These are phyloP conservation scores for Plasmodiophora brassicae DNA, from an alignment of 208 protist species.

Conservation along the genomic window DNA sequence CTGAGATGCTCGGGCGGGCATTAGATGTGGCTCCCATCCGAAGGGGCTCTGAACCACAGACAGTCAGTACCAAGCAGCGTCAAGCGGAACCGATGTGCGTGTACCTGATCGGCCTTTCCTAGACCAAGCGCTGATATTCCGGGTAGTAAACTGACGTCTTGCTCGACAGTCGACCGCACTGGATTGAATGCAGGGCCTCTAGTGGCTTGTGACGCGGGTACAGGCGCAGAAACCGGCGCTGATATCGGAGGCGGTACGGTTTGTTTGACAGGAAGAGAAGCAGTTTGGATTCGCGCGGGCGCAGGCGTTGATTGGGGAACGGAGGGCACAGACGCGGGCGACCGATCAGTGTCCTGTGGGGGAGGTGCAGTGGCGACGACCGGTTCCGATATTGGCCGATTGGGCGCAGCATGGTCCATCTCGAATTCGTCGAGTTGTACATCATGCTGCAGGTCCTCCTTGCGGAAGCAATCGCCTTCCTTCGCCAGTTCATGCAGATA, in stretches of 20 bases:
- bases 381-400: neutral
- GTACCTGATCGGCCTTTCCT: neutral
- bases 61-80: too few relatives aligned
- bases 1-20: neutral
- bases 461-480: conserved; percentile 65
- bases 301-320: neutral
- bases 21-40: neutral
- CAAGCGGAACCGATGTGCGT: too few relatives aligned
- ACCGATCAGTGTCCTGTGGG: neutral
- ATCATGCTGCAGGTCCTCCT: conserved; percentile 65
- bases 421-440: conserved; percentile 20
- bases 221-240: neutral
- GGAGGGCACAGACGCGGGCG: neutral
- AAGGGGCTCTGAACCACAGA: neutral
- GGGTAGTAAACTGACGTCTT: neutral
- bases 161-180: neutral
- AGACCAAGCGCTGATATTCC: neutral
- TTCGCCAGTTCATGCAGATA: conserved; percentile 74
- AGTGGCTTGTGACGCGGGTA: neutral
- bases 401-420: neutral
- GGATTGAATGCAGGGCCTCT: neutral
- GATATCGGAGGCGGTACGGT: neutral
- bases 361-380: neutral
- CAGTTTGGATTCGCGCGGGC: neutral
- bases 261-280: neutral